A percentile compares a stretch with the other conserved stretches of the same genome.
Conservation (phyloP, 768 basidiomycete species). For the Boletus sp. region DNA sequence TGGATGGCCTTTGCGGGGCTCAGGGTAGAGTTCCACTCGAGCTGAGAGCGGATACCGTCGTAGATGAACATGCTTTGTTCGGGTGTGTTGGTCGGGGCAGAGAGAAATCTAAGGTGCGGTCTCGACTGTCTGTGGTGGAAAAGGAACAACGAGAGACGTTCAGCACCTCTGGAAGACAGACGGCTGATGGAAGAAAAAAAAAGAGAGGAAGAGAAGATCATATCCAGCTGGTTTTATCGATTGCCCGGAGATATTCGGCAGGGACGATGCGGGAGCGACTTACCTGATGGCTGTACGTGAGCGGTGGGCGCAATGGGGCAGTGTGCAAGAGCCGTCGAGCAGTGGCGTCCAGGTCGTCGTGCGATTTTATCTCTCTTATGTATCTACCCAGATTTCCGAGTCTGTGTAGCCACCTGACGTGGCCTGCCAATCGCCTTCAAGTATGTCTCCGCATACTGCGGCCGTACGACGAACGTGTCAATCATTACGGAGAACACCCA, state of each 20-base stretch:
- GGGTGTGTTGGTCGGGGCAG: slow-evolving; percentile 7
- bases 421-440: slow-evolving; percentile 12
- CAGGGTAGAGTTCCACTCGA: slow-evolving; percentile 90
- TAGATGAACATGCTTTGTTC: slow-evolving; percentile 47
- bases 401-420: background rate
- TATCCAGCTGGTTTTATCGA: slow-evolving; percentile 16
- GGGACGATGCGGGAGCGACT: slow-evolving; percentile 9
- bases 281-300: slow-evolving; percentile 21
- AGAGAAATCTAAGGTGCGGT: slow-evolving; percentile 9
- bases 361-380: slow-evolving; percentile 12
- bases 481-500: slow-evolving; percentile 8
- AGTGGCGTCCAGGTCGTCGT: background rate
- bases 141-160: slow-evolving; percentile 6
- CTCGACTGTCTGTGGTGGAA: slow-evolving; percentile 7
- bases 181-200: slow-evolving; percentile 19
- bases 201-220: slow-evolving; percentile 5
- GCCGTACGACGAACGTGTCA: slow-evolving; percentile 29
- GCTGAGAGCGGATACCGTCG: slow-evolving; percentile 71
- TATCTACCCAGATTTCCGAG: too few relatives aligned
- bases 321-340: background rate
- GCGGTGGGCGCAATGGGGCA: slow-evolving; percentile 6
- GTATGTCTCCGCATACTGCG: background rate
- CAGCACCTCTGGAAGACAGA: slow-evolving; percentile 12
- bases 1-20: slow-evolving; percentile 68
- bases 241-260: slow-evolving; percentile 6